Conservation (phyloP, 768 basidiomycete genomes). For the Pleurotus tuber-regium region DNA sequence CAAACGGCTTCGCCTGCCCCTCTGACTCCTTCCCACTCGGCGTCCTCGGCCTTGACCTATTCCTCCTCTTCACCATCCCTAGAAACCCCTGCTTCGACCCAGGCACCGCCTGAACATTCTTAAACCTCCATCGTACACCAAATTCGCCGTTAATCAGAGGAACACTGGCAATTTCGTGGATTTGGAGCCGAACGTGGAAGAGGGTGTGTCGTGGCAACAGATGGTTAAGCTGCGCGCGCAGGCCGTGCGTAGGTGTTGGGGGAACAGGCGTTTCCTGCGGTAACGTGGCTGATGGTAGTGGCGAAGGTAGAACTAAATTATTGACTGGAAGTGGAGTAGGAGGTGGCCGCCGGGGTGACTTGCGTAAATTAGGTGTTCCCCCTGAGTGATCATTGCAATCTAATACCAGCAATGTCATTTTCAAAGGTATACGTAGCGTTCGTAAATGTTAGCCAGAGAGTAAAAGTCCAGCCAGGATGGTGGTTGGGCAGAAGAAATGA, state of each 20-base stretch:
- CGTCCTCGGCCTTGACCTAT: slow-evolving; percentile 9
- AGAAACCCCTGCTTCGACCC: slow-evolving; percentile 39
- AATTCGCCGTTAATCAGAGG: slow-evolving; percentile 74
- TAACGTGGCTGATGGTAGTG: neutral
- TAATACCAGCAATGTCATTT: neutral
- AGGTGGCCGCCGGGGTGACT: slow-evolving; percentile 4
- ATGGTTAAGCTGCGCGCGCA: slow-evolving; percentile 60
- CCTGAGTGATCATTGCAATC: neutral
- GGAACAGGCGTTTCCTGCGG: slow-evolving; percentile 9
- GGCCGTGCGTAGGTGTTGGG: slow-evolving; percentile 19
- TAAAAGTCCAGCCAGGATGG: too few species aligned
- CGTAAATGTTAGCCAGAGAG: neutral
- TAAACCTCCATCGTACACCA: slow-evolving; percentile 70
- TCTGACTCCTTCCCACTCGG: slow-evolving; percentile 22
- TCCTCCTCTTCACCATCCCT: slow-evolving; percentile 20
- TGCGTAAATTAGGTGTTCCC: neutral
- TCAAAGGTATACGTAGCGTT: neutral
- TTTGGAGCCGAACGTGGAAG: slow-evolving; percentile 57
- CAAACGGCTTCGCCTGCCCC: slow-evolving; percentile 15
- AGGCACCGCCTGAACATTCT: slow-evolving; percentile 40
- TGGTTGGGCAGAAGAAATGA: too few species aligned
- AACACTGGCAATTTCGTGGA: slow-evolving; percentile 70
- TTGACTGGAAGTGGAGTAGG: neutral
- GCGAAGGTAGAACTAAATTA: neutral
- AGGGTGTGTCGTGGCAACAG: slow-evolving; percentile 64